Conservation (phyloP, 306 rosid species). For the Sesbania bispinosa region DNA sequence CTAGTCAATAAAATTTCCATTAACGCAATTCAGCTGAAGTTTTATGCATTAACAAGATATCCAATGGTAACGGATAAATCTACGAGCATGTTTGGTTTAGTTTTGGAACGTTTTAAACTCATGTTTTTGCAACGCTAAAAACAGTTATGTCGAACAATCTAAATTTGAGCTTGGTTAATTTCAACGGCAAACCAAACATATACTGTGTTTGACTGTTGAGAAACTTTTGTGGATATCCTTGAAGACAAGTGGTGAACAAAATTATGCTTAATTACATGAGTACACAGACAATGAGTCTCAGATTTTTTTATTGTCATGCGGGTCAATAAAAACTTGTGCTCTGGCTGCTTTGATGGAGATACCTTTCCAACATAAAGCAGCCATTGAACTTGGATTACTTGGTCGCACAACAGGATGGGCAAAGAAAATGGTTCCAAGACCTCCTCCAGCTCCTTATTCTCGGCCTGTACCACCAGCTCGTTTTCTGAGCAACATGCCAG, state of each 20-base stretch:
- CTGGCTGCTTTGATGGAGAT: slow-evolving; percentile 92
- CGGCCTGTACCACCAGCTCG: slow-evolving; percentile 31
- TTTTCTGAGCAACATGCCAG: slow-evolving; percentile 31
- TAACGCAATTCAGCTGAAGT: not conserved
- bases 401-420: slow-evolving; percentile 60
- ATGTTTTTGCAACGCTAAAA: no score
- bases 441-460: slow-evolving; percentile 67
- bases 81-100: no score
- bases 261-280: not conserved
- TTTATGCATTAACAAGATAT: not conserved
- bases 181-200: no score
- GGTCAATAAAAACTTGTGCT: no score
- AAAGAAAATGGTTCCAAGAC: slow-evolving; percentile 53
- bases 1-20: not conserved
- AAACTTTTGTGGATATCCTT: no score
- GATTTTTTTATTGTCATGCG: no score
- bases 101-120: no score
- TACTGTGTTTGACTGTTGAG: no score
- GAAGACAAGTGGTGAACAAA: not conserved
- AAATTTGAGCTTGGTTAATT: no score
- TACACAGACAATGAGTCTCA: no score
- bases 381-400: slow-evolving; percentile 47
- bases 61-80: not conserved
- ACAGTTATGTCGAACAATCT: no score
- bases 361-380: slow-evolving; percentile 81